Base-by-base conservation (phyloP, 2,329 filamentous ascomycete genomes). In the Penicillium freii region DNA sequence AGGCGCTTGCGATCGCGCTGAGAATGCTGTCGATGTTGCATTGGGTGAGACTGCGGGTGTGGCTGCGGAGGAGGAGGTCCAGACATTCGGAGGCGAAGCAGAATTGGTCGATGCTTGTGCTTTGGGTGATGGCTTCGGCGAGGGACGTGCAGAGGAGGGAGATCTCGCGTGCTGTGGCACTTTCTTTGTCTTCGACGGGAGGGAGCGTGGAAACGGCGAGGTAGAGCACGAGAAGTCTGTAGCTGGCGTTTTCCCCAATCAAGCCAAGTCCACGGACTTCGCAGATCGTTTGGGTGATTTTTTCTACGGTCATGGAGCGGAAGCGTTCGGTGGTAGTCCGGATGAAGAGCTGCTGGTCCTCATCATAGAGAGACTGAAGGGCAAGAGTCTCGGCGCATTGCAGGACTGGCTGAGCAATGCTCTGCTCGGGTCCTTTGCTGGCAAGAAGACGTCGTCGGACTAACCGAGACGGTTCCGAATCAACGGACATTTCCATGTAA, bases 11-110 rank as follows among this genome's bases (percentile, higher is more conserved):
- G 45, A 80, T 70, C 4, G 72, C 68, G 5, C 71, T 64, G 27
- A 81, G 68, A 13, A 78, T 62, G 44, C 66, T 71, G 58, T 81
- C 79, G 31, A 80, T 71, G 56, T 79, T 77, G 69, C 73, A 76
- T 59, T 81, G 78, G 13, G 73, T 73, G 23, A 80, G 69, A 21
- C 72, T 71, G 40, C 71, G 72, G 23, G 77, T 70, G 53, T 79
- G 76, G 9, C 62, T 67, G 42, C 76, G 75, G 19, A 79, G 70
- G 25, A 78, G 63, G 11, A 73, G 62, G 45, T 73, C 74, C 25
- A 78, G 57, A 47, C 71, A 73, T 53, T 79, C 77, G 7, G 72
- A 66, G 21, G 72, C 70, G 23, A 78, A 67, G 47, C 66, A 74
- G 55, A 78, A 77, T 34, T 71, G 70, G 61, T 75, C 77, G 53